Percentiles rank a stretch among this genome's conserved stretches.
Evolutionary conservation across 257 asterid species (phyloP).

Genomic region (Petunia axillaris): DNA sequence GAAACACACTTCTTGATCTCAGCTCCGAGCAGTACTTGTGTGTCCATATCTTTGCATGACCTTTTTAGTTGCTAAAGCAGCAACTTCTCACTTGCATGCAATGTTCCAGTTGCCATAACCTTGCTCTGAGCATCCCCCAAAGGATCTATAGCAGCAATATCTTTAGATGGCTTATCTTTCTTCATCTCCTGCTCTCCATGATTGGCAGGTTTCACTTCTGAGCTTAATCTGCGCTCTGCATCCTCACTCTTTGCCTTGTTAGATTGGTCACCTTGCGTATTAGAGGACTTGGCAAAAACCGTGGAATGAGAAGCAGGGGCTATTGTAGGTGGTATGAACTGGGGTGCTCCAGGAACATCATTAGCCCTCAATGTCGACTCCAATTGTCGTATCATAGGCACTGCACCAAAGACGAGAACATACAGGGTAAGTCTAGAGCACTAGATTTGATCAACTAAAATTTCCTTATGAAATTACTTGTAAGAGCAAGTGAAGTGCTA

Average conservation of each 20-base stretch:
- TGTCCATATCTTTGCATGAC: conserved; percentile 84
- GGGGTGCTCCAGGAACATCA: conserved; percentile 16
- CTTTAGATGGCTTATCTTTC: neutral
- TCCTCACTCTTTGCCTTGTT: neutral
- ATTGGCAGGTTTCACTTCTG: neutral
- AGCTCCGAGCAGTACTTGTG: conserved; percentile 57
- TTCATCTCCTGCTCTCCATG: neutral
- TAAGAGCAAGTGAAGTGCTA: no score
- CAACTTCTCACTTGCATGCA: conserved; percentile 89
- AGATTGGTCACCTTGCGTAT: neutral
- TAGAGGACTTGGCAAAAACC: neutral
- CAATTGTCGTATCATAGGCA: conserved; percentile 25
- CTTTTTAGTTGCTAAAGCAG: conserved; percentile 80
- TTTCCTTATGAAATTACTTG: no score
- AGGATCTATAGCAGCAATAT: conserved; percentile 28
- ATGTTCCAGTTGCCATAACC: conserved; percentile 80
- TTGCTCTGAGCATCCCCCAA: conserved; percentile 75
- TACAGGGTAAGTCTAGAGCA: no score
- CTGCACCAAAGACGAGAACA: neutral
- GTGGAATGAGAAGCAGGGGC: neutral
- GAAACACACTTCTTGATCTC: conserved; percentile 12
- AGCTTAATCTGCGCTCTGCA: neutral
- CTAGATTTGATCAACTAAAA: no score
- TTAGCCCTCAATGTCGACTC: conserved; percentile 24
- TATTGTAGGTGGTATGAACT: neutral